Percentiles rank a stretch among this genome's conserved stretches.
phyloP scores from a whole-genome alignment of 225 moss, liverwort and hornwort species.

The Thuidium tamariscinum region DNA sequence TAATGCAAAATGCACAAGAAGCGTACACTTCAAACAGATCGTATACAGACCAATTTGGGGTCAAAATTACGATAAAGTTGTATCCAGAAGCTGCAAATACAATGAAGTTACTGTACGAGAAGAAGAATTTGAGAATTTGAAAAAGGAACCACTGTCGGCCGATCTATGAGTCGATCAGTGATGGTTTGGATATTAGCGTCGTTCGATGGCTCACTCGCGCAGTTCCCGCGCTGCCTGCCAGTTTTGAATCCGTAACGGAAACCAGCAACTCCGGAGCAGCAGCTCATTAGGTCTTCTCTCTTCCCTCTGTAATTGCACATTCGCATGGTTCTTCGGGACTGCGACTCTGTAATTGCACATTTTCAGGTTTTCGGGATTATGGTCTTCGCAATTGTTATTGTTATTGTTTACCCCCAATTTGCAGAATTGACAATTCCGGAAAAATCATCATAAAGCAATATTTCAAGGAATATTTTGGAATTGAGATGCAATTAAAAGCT shows the following conservation, averaged over 20 bases:
- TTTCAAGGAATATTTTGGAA: too few species aligned
- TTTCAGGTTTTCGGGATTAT: too few species aligned
- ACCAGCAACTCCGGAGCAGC: not conserved
- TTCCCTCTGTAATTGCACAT: not conserved
- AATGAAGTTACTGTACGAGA: not conserved
- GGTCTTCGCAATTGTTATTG: not conserved
- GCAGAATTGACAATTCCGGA: too few species aligned
- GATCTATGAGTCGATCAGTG: not conserved
- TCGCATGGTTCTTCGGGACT: not conserved
- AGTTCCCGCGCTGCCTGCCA: not conserved
- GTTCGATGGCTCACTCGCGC: not conserved
- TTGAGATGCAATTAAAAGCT: too few species aligned
- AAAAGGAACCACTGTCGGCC: not conserved
- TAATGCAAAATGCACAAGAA: not conserved
- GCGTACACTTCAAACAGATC: not conserved
- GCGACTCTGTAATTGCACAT: not conserved
- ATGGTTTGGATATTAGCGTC: not conserved
- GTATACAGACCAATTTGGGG: not conserved
- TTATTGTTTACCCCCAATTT: too few species aligned
- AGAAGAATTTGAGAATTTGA: not conserved
- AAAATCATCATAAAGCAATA: too few species aligned
- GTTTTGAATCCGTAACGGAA: slow-evolving; percentile 15
- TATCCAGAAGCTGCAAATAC: not conserved
- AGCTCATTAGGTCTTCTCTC: not conserved
- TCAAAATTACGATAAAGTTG: not conserved